phyloP scores from a whole-genome alignment of 2,329 filamentous ascomycete genomes.

The Neospermospora avenae region DNA sequence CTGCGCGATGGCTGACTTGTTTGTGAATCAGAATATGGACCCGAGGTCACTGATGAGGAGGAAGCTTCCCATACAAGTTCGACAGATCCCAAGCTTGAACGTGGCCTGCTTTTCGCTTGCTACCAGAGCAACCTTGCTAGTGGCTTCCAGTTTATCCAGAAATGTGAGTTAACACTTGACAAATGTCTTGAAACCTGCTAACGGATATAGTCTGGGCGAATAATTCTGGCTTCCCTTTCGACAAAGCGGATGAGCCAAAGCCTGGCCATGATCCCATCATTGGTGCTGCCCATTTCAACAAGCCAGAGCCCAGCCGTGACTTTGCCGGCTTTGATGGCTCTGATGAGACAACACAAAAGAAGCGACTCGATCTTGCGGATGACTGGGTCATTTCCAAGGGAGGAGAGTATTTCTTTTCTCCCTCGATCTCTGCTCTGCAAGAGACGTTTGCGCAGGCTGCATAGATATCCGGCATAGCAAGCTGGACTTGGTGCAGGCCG shows the following conservation, averaged over 20 bases:
- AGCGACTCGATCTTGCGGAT: conserved; percentile 25
- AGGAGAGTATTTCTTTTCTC: conserved; percentile 47
- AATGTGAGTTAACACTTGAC: conserved; percentile 27
- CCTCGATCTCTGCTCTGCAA: conserved; percentile 37
- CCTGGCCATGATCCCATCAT: conserved; percentile 40
- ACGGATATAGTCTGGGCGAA: conserved; percentile 23
- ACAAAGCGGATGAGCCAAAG: conserved; percentile 14
- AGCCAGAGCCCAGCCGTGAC: conserved; percentile 19
- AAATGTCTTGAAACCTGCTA: conserved; percentile 6
- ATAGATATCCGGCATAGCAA: neutral
- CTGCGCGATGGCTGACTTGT: neutral
- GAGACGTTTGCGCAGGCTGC: conserved; percentile 9
- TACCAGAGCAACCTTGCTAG: conserved; percentile 43
- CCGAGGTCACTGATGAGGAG: conserved; percentile 26
- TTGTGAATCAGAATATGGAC: conserved; percentile 25
- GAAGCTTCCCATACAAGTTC: neutral
- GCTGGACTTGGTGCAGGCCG: neutral
- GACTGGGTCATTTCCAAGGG: conserved; percentile 42
- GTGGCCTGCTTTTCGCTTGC: conserved; percentile 44
- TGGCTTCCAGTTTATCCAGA: conserved; percentile 42
- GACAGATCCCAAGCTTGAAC: conserved; percentile 31
- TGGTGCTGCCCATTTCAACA: conserved; percentile 30
- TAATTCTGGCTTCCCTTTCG: conserved; percentile 27
- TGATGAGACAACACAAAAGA: conserved; percentile 6
- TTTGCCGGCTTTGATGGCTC: conserved; percentile 27